These are phyloP conservation scores for Cichorium intybus DNA, from an alignment of 140 eudicot genomes.

Conservation along the genomic window DNA sequence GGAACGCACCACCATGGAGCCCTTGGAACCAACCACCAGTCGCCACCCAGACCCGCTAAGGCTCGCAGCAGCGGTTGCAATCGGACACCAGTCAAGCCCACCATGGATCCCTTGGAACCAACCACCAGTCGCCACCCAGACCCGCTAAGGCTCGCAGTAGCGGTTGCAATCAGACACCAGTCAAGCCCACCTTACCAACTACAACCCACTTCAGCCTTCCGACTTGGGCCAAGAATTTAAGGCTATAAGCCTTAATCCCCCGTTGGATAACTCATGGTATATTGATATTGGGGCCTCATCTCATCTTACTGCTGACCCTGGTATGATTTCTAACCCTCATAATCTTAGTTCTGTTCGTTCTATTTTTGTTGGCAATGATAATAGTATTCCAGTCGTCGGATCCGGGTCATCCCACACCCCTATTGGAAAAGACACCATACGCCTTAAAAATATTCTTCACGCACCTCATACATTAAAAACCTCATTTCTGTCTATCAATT, in stretches of 20 bases:
- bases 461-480: not conserved
- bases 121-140: too few species aligned
- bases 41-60: not conserved
- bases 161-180: too few species aligned
- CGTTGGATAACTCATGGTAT: not conserved
- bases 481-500: not conserved
- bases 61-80: too few species aligned
- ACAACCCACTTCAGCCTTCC: too few species aligned
- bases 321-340: not conserved
- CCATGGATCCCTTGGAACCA: not conserved
- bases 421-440: too few species aligned
- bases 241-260: not conserved
- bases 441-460: not conserved
- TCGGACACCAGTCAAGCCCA: too few species aligned
- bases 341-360: not conserved
- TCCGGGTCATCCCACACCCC: constrained; percentile 1
- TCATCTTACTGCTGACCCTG: not conserved
- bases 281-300: not conserved
- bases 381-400: not conserved
- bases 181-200: not conserved
- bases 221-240: not conserved
- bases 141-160: too few species aligned
- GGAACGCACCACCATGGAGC: not conserved
- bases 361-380: constrained; percentile 4
- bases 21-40: not conserved